Conservation (phyloP, 257 asterid species). For the Solanum virginianum region DNA sequence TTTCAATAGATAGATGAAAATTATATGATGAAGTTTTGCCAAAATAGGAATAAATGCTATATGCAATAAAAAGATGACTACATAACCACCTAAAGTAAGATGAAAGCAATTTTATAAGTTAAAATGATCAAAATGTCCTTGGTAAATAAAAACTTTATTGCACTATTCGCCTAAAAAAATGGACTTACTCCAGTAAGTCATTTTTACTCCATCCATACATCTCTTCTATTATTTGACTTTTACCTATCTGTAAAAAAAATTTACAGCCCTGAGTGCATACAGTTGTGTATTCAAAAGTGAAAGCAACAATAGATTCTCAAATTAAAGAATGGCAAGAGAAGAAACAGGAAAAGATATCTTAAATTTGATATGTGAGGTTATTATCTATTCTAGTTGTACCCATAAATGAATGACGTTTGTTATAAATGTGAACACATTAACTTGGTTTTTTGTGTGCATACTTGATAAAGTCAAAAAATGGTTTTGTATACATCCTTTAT, state of each 20-base stretch:
- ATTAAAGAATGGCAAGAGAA: slow-evolving; percentile 67
- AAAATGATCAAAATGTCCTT: neutral
- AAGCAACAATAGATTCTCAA: slow-evolving; percentile 45
- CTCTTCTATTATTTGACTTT: too few relatives aligned
- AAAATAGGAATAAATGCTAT: neutral
- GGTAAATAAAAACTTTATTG: too few relatives aligned
- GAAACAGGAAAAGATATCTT: slow-evolving; percentile 52
- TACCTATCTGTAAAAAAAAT: too few relatives aligned
- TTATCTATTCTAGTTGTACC: neutral
- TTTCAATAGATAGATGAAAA: too few relatives aligned
- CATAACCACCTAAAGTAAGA: neutral
- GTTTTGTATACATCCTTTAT: neutral
- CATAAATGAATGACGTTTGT: neutral
- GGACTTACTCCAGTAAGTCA: too few relatives aligned
- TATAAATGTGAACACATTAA: neutral
- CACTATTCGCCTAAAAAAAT: too few relatives aligned
- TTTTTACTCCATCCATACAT: too few relatives aligned
- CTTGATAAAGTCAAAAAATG: neutral
- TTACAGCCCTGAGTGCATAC: too few relatives aligned
- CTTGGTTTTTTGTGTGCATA: neutral
- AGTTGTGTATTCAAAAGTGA: slow-evolving; percentile 22
- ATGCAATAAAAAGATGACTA: neutral
- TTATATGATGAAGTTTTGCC: too few relatives aligned
- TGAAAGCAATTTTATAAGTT: neutral
- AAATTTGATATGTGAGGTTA: neutral